These are phyloP conservation scores for Ceratocystiopsis minuta DNA, from an alignment of 2,329 filamentous ascomycete genomes.

Conservation along the genomic window DNA sequence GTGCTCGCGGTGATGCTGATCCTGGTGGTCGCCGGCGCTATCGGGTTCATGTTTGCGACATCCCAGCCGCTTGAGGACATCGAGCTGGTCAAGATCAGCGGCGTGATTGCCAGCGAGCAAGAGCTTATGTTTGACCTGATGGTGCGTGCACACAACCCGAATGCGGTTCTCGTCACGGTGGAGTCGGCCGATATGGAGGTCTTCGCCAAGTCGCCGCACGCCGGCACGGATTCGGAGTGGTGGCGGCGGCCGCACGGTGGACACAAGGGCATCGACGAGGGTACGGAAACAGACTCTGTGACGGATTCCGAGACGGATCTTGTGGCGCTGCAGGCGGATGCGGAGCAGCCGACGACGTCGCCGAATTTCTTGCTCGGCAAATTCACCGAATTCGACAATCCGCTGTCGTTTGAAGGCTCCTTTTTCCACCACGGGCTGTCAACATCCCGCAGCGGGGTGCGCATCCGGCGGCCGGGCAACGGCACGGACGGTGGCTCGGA, in stretches of 20 bases:
- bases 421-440: constrained; percentile 61
- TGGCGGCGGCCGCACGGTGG: constrained; percentile 24
- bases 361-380: constrained; percentile 87
- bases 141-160: constrained; percentile 79
- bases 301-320: background rate
- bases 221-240: constrained; percentile 50
- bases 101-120: constrained; percentile 83
- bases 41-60: constrained; percentile 79
- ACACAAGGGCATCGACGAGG: constrained; percentile 1
- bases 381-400: constrained; percentile 72
- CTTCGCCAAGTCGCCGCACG: constrained; percentile 84
- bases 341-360: constrained; percentile 43
- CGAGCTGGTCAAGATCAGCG: constrained; percentile 61
- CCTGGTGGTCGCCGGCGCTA: constrained; percentile 65
- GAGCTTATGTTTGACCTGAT: constrained; percentile 88
- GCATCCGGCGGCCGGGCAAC: constrained; percentile 70
- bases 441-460: constrained; percentile 64
- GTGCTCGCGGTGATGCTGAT: constrained; percentile 68
- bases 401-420: constrained; percentile 74
- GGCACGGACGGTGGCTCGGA: constrained; percentile 69
- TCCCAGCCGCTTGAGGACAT: constrained; percentile 74
- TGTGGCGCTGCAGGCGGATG: constrained; percentile 15
- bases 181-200: constrained; percentile 78
- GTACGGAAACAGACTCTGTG: background rate
- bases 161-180: constrained; percentile 74